Base-by-base conservation (phyloP, 2,329 filamentous ascomycete species). In the Paecilomyces fulvus region DNA sequence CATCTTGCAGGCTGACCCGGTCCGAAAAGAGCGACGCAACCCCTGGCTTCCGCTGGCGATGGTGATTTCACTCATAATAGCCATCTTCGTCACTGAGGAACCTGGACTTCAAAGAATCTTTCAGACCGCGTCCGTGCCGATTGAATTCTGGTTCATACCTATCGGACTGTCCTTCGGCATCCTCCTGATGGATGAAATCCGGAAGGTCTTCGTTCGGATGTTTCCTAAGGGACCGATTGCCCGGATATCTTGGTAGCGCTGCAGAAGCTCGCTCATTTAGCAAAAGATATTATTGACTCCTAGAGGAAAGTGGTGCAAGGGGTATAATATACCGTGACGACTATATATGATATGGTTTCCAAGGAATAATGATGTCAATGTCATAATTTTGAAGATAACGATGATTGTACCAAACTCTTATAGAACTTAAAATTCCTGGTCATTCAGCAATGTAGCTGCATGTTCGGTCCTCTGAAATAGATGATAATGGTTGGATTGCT, bases 101-200 rank as follows among this genome's bases (percentile, higher is more conserved):
- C 79, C 78, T 0, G 78, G 78, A 0, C 70, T 82, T 2, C 78
- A 82, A 61, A 65, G 25, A 0, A 63, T 82, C 6, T 81, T 82
- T 53, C 70, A 70, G 2, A 82, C 80, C 0, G 75, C 76, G 0
- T 71, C 72, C 1, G 77, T 81, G 1, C 80, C 79, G 0, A 72
- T 81, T 31, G 73, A 80, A 67, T 80, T 75, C 54, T 82, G 79
- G 79, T 61, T 81, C 1, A 75, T 81, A 55, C 80, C 80, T 1
- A 63, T 81, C 23, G 77, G 78, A 6, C 65, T 82, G 11, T 79
- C 76, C 0, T 57, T 82, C 43, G 79, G 77, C 0, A 75, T 83
- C 6, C 63, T 83, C 31, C 57, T 70, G 28, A 76, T 82, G 67
- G 79, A 82, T 63, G 80, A 83, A 70, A 61, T 79, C 6, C 72